Conservation (phyloP, 169 alveolate species). For the Cryptosporidium ryanae region DNA sequence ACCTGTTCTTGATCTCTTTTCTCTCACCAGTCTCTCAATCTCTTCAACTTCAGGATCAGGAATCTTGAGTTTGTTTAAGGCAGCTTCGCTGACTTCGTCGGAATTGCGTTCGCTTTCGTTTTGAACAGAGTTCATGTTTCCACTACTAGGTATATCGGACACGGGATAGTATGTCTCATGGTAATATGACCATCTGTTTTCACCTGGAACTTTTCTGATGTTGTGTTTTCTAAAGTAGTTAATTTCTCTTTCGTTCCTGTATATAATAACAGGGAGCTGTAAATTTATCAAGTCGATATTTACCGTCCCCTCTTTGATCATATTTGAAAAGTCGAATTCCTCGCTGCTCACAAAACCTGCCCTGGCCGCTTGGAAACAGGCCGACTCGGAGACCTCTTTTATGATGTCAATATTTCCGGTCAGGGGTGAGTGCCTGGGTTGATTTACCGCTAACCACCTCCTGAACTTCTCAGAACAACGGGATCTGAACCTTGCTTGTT, state of each 20-base stretch:
- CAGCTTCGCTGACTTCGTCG: no score
- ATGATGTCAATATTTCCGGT: constrained; percentile 20
- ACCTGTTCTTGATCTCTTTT: no score
- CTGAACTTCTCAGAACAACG: constrained; percentile 27
- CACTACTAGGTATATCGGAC: no score
- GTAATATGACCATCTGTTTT: constrained; percentile 40
- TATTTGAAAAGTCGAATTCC: constrained; percentile 55
- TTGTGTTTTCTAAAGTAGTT: constrained; percentile 44
- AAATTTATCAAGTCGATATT: constrained; percentile 43
- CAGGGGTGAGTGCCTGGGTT: constrained; percentile 9
- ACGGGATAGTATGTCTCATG: constrained; percentile 10
- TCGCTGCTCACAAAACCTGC: constrained; percentile 69
- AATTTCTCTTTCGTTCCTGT: constrained; percentile 8
- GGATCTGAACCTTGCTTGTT: constrained; percentile 13
- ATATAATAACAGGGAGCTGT: constrained; percentile 42
- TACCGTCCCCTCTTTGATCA: constrained; percentile 53
- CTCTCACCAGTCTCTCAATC: no score
- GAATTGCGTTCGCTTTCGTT: no score
- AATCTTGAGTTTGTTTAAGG: no score
- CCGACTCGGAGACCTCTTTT: constrained; percentile 19
- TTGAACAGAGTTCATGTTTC: no score
- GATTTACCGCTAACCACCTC: constrained; percentile 10
- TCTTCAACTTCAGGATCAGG: no score
- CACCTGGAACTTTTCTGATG: constrained; percentile 22
- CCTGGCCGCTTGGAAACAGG: constrained; percentile 58